phyloP scores from a whole-genome alignment of 2,329 filamentous ascomycete species.

The Neofusicoccum kwambonambiense region DNA sequence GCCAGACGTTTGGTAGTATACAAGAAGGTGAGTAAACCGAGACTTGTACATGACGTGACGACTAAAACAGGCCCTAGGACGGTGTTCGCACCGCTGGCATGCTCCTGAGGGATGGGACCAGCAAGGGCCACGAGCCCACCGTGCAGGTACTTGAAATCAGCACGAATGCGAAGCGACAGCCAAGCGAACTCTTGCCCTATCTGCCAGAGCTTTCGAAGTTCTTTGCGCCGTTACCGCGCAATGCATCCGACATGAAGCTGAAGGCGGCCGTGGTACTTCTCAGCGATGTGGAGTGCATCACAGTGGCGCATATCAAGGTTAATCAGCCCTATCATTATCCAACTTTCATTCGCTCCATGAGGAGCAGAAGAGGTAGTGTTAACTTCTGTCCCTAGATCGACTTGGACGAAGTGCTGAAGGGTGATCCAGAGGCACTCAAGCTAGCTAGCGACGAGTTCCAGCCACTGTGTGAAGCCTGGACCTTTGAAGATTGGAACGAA shows the following conservation, averaged over 20 bases:
- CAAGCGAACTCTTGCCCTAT: constrained; percentile 85
- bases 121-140: constrained; percentile 63
- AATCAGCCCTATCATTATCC: constrained; percentile 45
- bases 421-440: constrained; percentile 49
- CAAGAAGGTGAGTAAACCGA: constrained; percentile 52
- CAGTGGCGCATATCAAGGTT: constrained; percentile 61
- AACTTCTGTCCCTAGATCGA: constrained; percentile 32
- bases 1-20: constrained; percentile 78
- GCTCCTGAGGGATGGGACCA: constrained; percentile 72
- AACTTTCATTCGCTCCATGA: constrained; percentile 35
- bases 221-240: constrained; percentile 66
- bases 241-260: constrained; percentile 64
- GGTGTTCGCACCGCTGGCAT: constrained; percentile 81
- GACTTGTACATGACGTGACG: not conserved
- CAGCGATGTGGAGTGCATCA: constrained; percentile 80
- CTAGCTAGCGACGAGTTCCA: constrained; percentile 68
- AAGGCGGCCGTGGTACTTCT: constrained; percentile 70
- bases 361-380: constrained; percentile 49
- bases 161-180: constrained; percentile 66
- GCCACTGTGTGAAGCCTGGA: constrained; percentile 72
- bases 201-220: constrained; percentile 67
- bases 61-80: constrained; percentile 49
- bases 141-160: constrained; percentile 79
- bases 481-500: constrained; percentile 75
- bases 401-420: constrained; percentile 38